Conservation (phyloP, 352 stramenopile genomes). For the Phytophthora pinifolia region DNA sequence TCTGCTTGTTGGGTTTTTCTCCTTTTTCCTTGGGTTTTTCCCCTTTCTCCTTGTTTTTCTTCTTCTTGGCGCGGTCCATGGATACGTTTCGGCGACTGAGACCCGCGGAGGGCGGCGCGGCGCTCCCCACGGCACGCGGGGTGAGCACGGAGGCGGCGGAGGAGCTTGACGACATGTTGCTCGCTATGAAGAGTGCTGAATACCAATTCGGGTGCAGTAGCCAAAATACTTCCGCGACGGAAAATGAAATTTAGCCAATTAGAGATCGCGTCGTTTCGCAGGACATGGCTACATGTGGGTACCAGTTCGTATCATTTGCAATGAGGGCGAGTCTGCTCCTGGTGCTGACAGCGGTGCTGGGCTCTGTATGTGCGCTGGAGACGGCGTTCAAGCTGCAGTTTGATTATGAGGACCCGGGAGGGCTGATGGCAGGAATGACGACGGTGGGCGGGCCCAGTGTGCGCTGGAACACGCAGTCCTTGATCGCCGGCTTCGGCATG, state of each 20-base stretch:
- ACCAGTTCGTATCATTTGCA: slow-evolving; percentile 1
- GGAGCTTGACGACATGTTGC: no score
- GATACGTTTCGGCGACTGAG: slow-evolving; percentile 21
- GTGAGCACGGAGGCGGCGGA: slow-evolving; percentile 7
- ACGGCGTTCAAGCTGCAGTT: slow-evolving; percentile 12
- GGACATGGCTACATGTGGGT: slow-evolving; percentile 13
- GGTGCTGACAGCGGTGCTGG: neutral
- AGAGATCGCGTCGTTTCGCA: slow-evolving; percentile 14
- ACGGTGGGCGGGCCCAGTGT: slow-evolving; percentile 18
- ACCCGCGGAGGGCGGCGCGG: slow-evolving; percentile 9
- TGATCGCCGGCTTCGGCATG: slow-evolving; percentile 63
- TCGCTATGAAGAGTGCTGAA: no score
- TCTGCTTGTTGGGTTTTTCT: slow-evolving; percentile 20
- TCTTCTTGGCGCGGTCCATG: slow-evolving; percentile 27
- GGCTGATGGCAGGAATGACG: neutral
- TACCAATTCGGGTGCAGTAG: no score
- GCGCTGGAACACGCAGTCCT: slow-evolving; percentile 65
- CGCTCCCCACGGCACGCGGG: slow-evolving; percentile 21
- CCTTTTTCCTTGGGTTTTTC: slow-evolving; percentile 21
- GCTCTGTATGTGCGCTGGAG: slow-evolving; percentile 8
- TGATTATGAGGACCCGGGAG: slow-evolving; percentile 9
- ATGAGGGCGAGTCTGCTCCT: neutral
- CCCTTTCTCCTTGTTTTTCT: slow-evolving; percentile 9
- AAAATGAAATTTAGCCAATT: slow-evolving; percentile 1
- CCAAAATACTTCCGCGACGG: no score